phyloP scores from a whole-genome alignment of 2,329 filamentous ascomycete genomes.

The Xylariales sp. region DNA sequence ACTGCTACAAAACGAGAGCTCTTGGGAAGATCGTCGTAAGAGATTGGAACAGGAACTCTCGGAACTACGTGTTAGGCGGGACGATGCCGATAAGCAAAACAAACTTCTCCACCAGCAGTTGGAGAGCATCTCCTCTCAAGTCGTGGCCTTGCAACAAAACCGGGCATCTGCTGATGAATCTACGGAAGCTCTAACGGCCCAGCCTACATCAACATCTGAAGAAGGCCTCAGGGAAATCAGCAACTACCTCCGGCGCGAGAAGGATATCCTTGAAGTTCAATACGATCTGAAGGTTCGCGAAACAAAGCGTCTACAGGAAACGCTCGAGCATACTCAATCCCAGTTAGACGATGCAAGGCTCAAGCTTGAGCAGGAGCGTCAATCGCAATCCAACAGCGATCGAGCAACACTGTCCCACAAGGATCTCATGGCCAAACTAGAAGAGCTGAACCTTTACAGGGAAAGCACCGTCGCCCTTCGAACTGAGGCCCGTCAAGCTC shows the following conservation, averaged over 20 bases:
- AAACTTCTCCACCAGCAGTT: slow-evolving; percentile 85
- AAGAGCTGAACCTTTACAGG: slow-evolving; percentile 91
- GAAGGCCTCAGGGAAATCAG: slow-evolving; percentile 87
- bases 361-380: slow-evolving; percentile 86
- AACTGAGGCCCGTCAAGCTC: slow-evolving; percentile 76
- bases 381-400: slow-evolving; percentile 67
- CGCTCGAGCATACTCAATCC: slow-evolving; percentile 79
- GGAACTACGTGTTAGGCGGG: slow-evolving; percentile 73
- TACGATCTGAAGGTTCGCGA: slow-evolving; percentile 87
- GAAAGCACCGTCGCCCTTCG: slow-evolving; percentile 92
- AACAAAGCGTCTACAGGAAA: slow-evolving; percentile 81
- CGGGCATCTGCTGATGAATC: slow-evolving; percentile 50
- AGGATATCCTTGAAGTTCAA: slow-evolving; percentile 97
- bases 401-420: slow-evolving; percentile 75
- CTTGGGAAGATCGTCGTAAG: slow-evolving; percentile 79
- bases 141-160: slow-evolving; percentile 73
- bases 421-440: slow-evolving; percentile 89
- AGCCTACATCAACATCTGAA: slow-evolving; percentile 53
- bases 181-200: slow-evolving; percentile 48
- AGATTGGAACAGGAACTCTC: slow-evolving; percentile 79
- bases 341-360: slow-evolving; percentile 86
- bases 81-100: slow-evolving; percentile 86
- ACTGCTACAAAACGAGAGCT: slow-evolving; percentile 75
- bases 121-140: slow-evolving; percentile 76
- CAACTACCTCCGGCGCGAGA: slow-evolving; percentile 86